Percentiles rank a stretch among this genome's conserved stretches.
phyloP scores from a whole-genome alignment of 768 basidiomycete genomes.

The Auriscalpium microsporum region DNA sequence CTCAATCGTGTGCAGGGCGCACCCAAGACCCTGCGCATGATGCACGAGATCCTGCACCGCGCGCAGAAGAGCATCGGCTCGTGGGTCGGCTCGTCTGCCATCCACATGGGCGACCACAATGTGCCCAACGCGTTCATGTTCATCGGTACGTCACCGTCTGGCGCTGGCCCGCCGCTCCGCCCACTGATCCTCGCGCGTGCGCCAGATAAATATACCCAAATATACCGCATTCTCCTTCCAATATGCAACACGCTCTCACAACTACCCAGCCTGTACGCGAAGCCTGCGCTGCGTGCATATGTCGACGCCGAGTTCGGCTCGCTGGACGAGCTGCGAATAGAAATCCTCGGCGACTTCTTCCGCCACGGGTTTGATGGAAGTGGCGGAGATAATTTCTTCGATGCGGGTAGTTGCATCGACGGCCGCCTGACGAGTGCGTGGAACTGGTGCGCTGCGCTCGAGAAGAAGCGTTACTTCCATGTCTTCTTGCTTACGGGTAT shows the following conservation, averaged over 20 bases:
- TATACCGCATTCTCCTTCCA: slow-evolving; percentile 82
- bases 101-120: slow-evolving; percentile 85
- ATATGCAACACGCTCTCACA: slow-evolving; percentile 77
- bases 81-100: slow-evolving; percentile 82
- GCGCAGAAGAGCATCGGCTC: slow-evolving; percentile 73
- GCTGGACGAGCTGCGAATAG: slow-evolving; percentile 53
- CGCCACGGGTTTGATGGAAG: slow-evolving; percentile 84
- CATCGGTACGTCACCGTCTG: slow-evolving; percentile 39
- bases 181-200: neutral
- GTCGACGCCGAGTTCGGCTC: slow-evolving; percentile 81
- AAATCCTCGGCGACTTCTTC: slow-evolving; percentile 80
- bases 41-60: slow-evolving; percentile 80
- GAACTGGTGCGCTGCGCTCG: slow-evolving; percentile 84
- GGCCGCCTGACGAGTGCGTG: slow-evolving; percentile 83
- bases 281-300: slow-evolving; percentile 65
- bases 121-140: slow-evolving; percentile 82
- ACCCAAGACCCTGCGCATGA: slow-evolving; percentile 84
- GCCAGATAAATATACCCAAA: slow-evolving; percentile 80
- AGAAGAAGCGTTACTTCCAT: slow-evolving; percentile 81
- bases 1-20: slow-evolving; percentile 82
- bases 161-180: neutral
- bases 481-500: slow-evolving; percentile 69
- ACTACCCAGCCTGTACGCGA: slow-evolving; percentile 55
- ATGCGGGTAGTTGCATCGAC: slow-evolving; percentile 80
- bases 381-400: slow-evolving; percentile 87